Conservation (phyloP, 2,329 filamentous ascomycete species). For the Diaporthe sp. region DNA sequence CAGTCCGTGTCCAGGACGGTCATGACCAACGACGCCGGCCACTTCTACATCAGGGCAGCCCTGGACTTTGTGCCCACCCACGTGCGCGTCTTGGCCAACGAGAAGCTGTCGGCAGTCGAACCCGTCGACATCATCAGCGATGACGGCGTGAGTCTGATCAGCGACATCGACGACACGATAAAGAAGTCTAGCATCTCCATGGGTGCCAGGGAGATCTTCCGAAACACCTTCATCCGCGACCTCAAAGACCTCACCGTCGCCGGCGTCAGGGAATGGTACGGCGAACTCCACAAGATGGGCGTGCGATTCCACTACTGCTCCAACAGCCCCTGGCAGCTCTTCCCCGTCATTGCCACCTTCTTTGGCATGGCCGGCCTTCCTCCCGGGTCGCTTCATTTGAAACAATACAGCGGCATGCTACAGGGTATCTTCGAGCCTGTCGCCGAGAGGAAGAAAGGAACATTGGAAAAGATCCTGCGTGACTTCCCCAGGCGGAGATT, state of each 20-base stretch:
- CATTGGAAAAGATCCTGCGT: slow-evolving; percentile 84
- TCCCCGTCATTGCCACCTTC: slow-evolving; percentile 87
- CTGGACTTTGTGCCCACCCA: slow-evolving; percentile 93
- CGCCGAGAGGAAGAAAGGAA: slow-evolving; percentile 92
- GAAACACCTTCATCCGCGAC: slow-evolving; percentile 94
- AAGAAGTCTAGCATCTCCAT: slow-evolving; percentile 93
- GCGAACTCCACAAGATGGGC: slow-evolving; percentile 79
- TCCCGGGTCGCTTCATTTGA: slow-evolving; percentile 91
- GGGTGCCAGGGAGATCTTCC: slow-evolving; percentile 93
- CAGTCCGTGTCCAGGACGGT: slow-evolving; percentile 88
- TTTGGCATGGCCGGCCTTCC: slow-evolving; percentile 87
- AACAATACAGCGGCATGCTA: slow-evolving; percentile 96
- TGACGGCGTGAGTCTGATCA: slow-evolving; percentile 90
- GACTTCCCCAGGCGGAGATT: slow-evolving; percentile 95
- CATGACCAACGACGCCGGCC: slow-evolving; percentile 87
- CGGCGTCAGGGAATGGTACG: slow-evolving; percentile 93
- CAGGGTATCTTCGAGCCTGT: slow-evolving; percentile 99
- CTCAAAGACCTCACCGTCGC: slow-evolving; percentile 85
- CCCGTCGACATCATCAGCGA: slow-evolving; percentile 83
- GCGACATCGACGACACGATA: slow-evolving; percentile 97
- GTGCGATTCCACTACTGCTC: slow-evolving; percentile 97
- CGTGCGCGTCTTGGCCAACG: slow-evolving; percentile 87
- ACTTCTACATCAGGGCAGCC: slow-evolving; percentile 85
- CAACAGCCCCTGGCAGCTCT: slow-evolving; percentile 99
- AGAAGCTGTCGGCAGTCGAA: slow-evolving; percentile 85